These are phyloP conservation scores for Brassica cretica DNA, from an alignment of 345 rosid species.

Conservation along the genomic window DNA sequence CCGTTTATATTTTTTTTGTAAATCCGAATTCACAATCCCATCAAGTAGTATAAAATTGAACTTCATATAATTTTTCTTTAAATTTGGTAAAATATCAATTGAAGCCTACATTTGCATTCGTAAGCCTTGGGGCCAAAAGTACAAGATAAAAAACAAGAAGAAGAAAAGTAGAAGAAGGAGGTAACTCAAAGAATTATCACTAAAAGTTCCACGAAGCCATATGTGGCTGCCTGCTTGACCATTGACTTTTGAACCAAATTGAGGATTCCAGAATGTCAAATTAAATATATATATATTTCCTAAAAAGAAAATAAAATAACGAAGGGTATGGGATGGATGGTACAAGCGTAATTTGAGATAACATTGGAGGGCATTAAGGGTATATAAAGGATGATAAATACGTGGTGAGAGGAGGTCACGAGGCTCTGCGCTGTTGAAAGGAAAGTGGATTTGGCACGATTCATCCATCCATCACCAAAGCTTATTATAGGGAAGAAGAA, in stretches of 20 bases:
- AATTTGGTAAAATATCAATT: too few relatives aligned
- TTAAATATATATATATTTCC: neutral
- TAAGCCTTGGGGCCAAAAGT: neutral
- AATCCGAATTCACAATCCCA: neutral
- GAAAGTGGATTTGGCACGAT: slow-evolving; percentile 16
- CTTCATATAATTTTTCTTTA: too few relatives aligned
- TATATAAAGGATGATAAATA: slow-evolving; percentile 31
- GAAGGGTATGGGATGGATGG: neutral
- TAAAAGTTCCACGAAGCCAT: neutral
- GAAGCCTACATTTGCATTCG: neutral
- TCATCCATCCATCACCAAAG: neutral
- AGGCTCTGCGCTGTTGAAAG: slow-evolving; percentile 23
- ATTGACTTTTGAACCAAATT: slow-evolving; percentile 4
- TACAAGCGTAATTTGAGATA: neutral
- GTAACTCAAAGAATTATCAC: neutral
- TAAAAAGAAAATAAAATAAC: neutral
- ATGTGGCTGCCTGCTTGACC: neutral
- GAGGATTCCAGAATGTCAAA: neutral
- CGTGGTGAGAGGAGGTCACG: slow-evolving; percentile 40
- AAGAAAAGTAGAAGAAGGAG: neutral
- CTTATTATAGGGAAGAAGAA: neutral
- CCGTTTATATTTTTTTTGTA: too few relatives aligned
- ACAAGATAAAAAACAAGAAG: neutral
- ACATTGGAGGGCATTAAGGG: slow-evolving; percentile 25
- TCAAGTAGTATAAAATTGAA: neutral